phyloP scores from a whole-genome alignment of 1,284 basidiomycete species.

The Apiotrichum akiyoshidainum region DNA sequence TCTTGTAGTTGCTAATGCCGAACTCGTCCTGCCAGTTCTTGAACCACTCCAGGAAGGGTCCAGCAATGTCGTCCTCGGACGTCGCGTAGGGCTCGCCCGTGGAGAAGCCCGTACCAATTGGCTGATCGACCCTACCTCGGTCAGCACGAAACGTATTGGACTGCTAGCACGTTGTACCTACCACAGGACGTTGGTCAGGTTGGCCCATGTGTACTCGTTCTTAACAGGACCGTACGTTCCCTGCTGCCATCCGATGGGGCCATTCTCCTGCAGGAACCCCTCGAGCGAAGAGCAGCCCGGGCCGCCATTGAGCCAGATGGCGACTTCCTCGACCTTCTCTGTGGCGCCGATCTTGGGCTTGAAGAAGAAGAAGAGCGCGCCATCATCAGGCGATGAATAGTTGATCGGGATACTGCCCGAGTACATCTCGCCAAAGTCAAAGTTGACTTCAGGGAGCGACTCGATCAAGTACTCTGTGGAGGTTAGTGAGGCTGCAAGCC shows the following conservation, averaged over 20 bases:
- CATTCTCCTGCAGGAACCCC: constrained; percentile 75
- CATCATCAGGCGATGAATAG: not conserved
- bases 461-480: constrained; percentile 21
- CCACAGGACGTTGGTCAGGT: constrained; percentile 54
- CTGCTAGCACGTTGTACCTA: not conserved
- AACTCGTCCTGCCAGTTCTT: constrained; percentile 25
- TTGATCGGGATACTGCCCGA: constrained; percentile 26
- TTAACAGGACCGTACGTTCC: constrained; percentile 64
- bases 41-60: constrained; percentile 37
- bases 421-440: constrained; percentile 29
- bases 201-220: constrained; percentile 76
- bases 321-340: constrained; percentile 27
- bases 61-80: constrained; percentile 43
- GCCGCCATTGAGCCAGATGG: constrained; percentile 29
- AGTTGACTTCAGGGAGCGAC: constrained; percentile 24
- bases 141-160: not conserved
- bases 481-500: not conserved
- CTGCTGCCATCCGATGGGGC: constrained; percentile 66
- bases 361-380: constrained; percentile 26
- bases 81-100: constrained; percentile 65
- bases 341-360: constrained; percentile 19
- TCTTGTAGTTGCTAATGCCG: constrained; percentile 27
- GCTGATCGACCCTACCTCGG: constrained; percentile 57
- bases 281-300: constrained; percentile 66
- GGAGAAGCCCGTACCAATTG: constrained; percentile 76